Conservation (phyloP, 495 filamentous ascomycete species). For the Penicillium argentinense region DNA sequence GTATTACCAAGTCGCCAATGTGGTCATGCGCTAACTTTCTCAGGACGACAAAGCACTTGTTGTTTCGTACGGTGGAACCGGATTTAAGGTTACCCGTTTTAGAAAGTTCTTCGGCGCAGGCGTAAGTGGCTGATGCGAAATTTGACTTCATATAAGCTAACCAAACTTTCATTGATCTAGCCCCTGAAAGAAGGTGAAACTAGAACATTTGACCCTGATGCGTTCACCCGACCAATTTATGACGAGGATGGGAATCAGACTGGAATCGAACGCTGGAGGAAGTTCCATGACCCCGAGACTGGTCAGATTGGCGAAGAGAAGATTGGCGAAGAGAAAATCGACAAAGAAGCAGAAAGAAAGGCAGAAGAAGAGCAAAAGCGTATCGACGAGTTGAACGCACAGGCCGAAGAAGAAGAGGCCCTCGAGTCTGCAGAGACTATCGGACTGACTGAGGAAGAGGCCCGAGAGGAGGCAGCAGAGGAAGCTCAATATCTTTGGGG, state of each 20-base stretch:
- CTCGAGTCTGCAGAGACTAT: no score
- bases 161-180: not conserved
- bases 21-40: not conserved
- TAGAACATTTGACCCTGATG: not conserved
- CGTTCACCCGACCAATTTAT: not conserved
- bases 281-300: not conserved
- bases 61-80: slow-evolving; percentile 9
- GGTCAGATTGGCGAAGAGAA: no score
- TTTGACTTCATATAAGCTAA: not conserved
- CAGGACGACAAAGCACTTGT: slow-evolving; percentile 1
- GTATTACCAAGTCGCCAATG: not conserved
- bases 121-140: slow-evolving; percentile 1
- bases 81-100: slow-evolving; percentile 4
- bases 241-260: slow-evolving; percentile 4
- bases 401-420: no score
- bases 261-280: not conserved
- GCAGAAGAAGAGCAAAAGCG: not conserved
- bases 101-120: slow-evolving; percentile 1
- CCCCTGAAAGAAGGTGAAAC: slow-evolving; percentile 3
- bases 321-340: slow-evolving; percentile 6
- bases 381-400: no score
- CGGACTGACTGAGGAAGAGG: no score
- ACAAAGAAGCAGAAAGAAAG: not conserved
- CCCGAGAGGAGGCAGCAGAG: no score
- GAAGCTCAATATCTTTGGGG: no score